Base-by-base conservation (phyloP, 2,329 filamentous ascomycete genomes). In the Paecilomyces niveus region DNA sequence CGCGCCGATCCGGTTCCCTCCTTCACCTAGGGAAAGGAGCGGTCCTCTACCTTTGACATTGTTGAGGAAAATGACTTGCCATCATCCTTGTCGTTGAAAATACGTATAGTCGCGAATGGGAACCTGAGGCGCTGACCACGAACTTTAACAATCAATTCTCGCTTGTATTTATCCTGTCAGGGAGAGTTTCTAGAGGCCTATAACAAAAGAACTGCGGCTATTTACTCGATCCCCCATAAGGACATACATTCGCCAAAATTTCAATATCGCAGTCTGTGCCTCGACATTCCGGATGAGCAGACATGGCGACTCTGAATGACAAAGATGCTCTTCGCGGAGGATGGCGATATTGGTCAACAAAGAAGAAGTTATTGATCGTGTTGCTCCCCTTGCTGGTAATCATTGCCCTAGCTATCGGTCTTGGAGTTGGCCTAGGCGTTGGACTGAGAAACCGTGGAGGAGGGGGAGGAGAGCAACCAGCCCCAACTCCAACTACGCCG, bases 361-460 rank as follows among this genome's bases (percentile, higher is more conserved):
- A 68, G 62, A 74, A 72, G 61, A 73, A 72, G 58, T 58, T 70
- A 35, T 54, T 74, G 4, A 54, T 74, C 31, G 56, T 69, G 18
- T 60, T 61, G 8, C 54, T 59, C 0, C 53, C 68, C 15, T 56
- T 62, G 9, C 22, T 72, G 1, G n/a, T 68, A n/a, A 67, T 78
- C 53, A 60, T 84, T 45, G 80, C 70, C 0, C 70, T 85, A 8
- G 81, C 76, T 0, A 69, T 87, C 18, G 85, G 83, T 3, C 73
- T 86, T 2, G 83, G 83, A 1, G 74, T 85, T 2, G 84, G 84
- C 2, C 73, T 87, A 1, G 83, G 83, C 2, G 70, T 87, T 5
- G 83, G 84, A 9, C 72, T 86, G 21, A 76, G 65, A 45, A 62
- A 73, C 13, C 70, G 67, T 18, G 64, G 65, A 29, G 59, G 65